Percentiles rank a stretch among this genome's conserved stretches.
These are phyloP conservation scores for Schrenkiella parvula DNA, from an alignment of 345 rosid genomes.

Conservation along the genomic window DNA sequence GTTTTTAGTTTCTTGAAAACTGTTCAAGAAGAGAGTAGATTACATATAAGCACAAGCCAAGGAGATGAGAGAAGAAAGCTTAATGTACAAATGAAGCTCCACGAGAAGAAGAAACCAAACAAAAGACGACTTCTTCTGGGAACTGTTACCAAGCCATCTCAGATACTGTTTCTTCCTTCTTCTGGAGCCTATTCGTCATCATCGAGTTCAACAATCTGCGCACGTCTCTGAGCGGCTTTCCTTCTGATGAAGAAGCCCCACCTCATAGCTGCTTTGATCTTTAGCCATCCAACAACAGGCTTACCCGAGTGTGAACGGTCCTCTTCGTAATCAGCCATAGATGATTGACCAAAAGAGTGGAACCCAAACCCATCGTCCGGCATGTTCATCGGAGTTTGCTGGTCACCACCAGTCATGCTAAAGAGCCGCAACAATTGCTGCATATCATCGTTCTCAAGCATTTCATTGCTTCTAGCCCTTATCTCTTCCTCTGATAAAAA, in stretches of 20 bases:
- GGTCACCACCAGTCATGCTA: constrained; percentile 63
- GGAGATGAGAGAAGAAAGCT: neutral
- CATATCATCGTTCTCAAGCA: constrained; percentile 91
- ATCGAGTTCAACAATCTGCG: constrained; percentile 77
- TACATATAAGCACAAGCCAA: constrained; percentile 11
- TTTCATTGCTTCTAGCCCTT: constrained; percentile 65
- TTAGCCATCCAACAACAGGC: constrained; percentile 95
- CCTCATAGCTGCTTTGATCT: constrained; percentile 95
- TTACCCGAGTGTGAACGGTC: constrained; percentile 60
- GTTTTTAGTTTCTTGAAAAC: neutral
- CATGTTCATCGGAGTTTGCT: constrained; percentile 37
- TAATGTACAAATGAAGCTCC: constrained; percentile 29
- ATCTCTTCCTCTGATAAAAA: constrained; percentile 79
- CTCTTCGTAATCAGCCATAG: constrained; percentile 42
- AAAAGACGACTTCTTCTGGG: constrained; percentile 23
- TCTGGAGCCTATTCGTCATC: constrained; percentile 9
- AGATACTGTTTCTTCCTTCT: neutral
- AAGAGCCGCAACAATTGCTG: constrained; percentile 72
- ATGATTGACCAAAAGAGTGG: constrained; percentile 38
- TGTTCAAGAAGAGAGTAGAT: neutral
- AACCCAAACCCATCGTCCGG: constrained; percentile 48
- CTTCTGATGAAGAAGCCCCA: constrained; percentile 94
- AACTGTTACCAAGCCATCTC: neutral
- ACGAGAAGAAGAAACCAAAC: constrained; percentile 26
- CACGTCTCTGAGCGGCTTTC: constrained; percentile 92